Evolutionary conservation across 306 rosid genomes (phyloP).

Genomic region (Cucurbita maxima): DNA sequence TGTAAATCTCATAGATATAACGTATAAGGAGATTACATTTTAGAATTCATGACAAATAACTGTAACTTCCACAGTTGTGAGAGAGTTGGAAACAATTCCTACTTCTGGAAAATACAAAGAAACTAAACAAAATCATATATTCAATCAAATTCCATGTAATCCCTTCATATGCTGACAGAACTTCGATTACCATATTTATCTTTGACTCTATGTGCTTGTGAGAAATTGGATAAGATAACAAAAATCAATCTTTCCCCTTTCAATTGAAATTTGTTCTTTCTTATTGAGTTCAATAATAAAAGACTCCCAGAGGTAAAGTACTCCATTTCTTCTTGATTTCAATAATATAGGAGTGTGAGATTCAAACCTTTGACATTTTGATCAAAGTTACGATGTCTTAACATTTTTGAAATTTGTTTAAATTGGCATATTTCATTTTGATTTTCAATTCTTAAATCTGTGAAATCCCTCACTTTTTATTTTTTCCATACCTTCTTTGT

Average conservation of each 20-base stretch:
- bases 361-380: neutral
- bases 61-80: neutral
- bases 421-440: neutral
- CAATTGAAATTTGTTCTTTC: neutral
- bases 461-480: neutral
- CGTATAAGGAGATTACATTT: neutral
- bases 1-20: constrained; percentile 4
- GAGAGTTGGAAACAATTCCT: neutral
- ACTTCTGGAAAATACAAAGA: neutral
- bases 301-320: neutral
- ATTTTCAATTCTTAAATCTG: neutral
- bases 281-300: no score
- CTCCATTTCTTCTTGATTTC: neutral
- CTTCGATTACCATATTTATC: neutral
- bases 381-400: neutral
- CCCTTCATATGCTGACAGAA: neutral
- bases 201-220: neutral
- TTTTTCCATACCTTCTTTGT: neutral
- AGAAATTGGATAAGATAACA: neutral
- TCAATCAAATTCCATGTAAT: neutral
- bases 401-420: neutral
- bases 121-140: neutral
- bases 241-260: neutral
- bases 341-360: neutral
- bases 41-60: neutral